phyloP scores from a whole-genome alignment of 192 early-diverging fungal species.

The Linnemannia schmuckeri region DNA sequence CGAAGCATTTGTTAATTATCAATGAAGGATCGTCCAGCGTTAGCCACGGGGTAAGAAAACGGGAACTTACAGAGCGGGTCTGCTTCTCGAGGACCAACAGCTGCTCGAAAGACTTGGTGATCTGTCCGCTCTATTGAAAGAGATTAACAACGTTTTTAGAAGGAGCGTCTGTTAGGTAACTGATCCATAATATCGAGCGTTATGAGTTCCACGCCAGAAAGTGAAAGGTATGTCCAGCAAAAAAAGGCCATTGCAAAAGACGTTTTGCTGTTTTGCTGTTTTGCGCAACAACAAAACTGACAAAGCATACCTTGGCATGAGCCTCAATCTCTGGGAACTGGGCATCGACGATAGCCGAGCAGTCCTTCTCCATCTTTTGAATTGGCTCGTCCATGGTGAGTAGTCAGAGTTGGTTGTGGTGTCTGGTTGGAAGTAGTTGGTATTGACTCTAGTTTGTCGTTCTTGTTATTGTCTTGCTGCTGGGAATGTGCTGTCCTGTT shows the following conservation, averaged over 20 bases:
- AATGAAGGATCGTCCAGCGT: not conserved
- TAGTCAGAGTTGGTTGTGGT: not conserved
- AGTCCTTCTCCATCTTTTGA: conserved; percentile 95
- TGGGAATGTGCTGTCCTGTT: not conserved
- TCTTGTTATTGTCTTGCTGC: not conserved
- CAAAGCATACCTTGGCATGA: conserved; percentile 68
- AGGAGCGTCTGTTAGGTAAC: not conserved
- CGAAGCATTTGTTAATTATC: not conserved
- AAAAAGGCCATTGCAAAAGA: not conserved
- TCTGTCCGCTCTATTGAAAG: conserved; percentile 68
- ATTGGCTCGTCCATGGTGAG: conserved; percentile 64
- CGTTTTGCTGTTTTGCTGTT: too few relatives aligned
- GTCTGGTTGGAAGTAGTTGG: not conserved
- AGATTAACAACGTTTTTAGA: not conserved
- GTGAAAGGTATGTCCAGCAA: not conserved
- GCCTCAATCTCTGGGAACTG: conserved; percentile 85
- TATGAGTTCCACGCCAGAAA: not conserved
- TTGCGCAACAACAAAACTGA: not conserved
- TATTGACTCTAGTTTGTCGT: not conserved
- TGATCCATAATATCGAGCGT: conserved; percentile 4
- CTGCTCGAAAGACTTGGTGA: conserved; percentile 90
- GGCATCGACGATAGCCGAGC: conserved; percentile 80
- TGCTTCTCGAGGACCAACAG: conserved; percentile 93
- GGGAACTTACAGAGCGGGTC: conserved; percentile 81
- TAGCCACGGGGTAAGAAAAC: not conserved